A percentile compares a stretch with the other conserved stretches of the same genome.
Evolutionary conservation across 345 rosid genomes (phyloP).

Genomic region (Citrus trifoliata): DNA sequence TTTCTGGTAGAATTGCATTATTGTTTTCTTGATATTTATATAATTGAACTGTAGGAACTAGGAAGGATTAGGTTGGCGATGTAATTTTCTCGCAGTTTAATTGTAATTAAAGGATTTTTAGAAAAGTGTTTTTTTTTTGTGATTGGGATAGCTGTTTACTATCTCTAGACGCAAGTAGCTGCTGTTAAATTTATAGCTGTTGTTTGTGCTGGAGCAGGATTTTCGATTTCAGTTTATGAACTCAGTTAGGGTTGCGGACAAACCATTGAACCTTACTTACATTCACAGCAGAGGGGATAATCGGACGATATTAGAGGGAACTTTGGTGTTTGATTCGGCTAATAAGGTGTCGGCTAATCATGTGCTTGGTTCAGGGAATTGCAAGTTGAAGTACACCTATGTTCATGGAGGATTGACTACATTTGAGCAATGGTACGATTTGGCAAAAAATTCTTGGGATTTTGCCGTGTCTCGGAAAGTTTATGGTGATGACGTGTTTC

Average conservation of each 20-base stretch:
- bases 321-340: conserved; percentile 52
- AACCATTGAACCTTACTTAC: conserved; percentile 79
- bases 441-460: conserved; percentile 82
- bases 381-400: conserved; percentile 83
- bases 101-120: neutral
- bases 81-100: neutral
- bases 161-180: neutral
- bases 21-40: neutral
- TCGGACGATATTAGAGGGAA: conserved; percentile 70
- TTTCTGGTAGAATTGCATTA: neutral
- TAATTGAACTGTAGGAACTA: neutral
- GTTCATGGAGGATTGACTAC: conserved; percentile 60
- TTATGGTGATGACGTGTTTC: conserved; percentile 57
- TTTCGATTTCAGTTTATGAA: conserved; percentile 94
- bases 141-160: neutral
- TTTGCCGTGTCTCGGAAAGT: conserved; percentile 61
- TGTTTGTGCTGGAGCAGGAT: conserved; percentile 43
- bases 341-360: conserved; percentile 81
- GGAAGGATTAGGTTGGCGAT: neutral
- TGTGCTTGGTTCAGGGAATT: conserved; percentile 64
- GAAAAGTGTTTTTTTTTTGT: neutral
- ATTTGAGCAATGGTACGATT: conserved; percentile 76
- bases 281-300: conserved; percentile 66
- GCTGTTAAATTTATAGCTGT: neutral
- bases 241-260: conserved; percentile 59